Evolutionary conservation across 1,284 basidiomycete species (phyloP).

Genomic region (Apiotrichum domesticum): DNA sequence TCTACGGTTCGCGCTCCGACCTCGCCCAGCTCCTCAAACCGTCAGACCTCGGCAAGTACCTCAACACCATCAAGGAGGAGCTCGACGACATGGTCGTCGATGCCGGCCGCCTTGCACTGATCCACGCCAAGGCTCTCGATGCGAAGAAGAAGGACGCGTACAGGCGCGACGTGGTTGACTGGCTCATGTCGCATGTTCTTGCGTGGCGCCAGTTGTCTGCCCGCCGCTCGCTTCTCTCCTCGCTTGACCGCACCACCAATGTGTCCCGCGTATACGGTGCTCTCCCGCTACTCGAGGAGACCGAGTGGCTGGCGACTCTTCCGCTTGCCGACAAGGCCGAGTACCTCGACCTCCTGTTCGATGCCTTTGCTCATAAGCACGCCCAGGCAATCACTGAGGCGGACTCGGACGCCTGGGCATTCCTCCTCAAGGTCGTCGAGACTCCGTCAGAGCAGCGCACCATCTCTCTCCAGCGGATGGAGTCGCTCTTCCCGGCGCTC

Average conservation of each 20-base stretch:
- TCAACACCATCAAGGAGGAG: slow-evolving; percentile 55
- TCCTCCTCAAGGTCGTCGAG: slow-evolving; percentile 16
- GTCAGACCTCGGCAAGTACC: slow-evolving; percentile 63
- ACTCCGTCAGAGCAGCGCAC: slow-evolving; percentile 11
- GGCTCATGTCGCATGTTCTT: slow-evolving; percentile 72
- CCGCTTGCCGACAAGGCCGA: slow-evolving; percentile 9
- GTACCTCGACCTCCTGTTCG: slow-evolving; percentile 26
- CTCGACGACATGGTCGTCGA: slow-evolving; percentile 67
- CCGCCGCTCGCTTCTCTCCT: slow-evolving; percentile 57
- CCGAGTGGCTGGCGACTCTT: slow-evolving; percentile 24
- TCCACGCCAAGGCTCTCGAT: slow-evolving; percentile 51
- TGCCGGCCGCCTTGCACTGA: slow-evolving; percentile 54
- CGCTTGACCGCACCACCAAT: slow-evolving; percentile 59
- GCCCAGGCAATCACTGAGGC: slow-evolving; percentile 19
- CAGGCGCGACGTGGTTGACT: slow-evolving; percentile 70
- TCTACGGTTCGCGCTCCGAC: slow-evolving; percentile 68
- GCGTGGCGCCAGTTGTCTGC: slow-evolving; percentile 55
- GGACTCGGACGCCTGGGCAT: slow-evolving; percentile 22
- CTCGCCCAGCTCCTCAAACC: slow-evolving; percentile 73
- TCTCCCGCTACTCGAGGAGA: slow-evolving; percentile 54
- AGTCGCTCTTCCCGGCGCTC: slow-evolving; percentile 32
- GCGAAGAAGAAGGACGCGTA: slow-evolving; percentile 54
- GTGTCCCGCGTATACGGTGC: slow-evolving; percentile 57
- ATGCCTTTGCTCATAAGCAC: slow-evolving; percentile 17
- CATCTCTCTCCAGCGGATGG: slow-evolving; percentile 27